These are phyloP conservation scores for Phymatotrichopsis omnivora DNA, from an alignment of 2,329 filamentous ascomycete species.

Conservation along the genomic window DNA sequence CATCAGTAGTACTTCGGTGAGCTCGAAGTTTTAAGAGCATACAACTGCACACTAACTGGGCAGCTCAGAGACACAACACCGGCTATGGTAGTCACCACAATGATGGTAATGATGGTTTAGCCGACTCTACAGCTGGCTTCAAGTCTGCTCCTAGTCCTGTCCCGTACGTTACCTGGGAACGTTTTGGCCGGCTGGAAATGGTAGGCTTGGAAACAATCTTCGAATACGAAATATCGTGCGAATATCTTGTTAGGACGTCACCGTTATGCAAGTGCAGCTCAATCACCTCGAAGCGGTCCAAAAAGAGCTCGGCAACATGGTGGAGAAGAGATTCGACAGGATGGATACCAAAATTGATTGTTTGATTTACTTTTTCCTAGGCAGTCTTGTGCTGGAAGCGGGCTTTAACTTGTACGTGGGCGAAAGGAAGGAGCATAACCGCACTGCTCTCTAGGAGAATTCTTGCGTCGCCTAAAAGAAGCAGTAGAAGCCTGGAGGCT, in stretches of 20 bases:
- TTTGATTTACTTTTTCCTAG: slow-evolving; percentile 4
- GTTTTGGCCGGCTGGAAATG: slow-evolving; percentile 4
- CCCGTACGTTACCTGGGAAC: slow-evolving; percentile 1
- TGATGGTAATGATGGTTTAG: neutral
- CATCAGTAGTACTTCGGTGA: slow-evolving; percentile 9
- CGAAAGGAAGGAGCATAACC: too few relatives aligned
- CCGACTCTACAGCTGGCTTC: neutral
- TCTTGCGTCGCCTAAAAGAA: too few relatives aligned
- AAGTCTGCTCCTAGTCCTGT: slow-evolving; percentile 1
- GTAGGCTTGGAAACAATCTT: slow-evolving; percentile 2
- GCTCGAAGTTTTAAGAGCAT: slow-evolving; percentile 4
- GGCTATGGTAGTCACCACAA: neutral
- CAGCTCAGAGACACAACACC: slow-evolving; percentile 10
- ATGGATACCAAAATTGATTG: slow-evolving; percentile 7
- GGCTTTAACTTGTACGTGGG: slow-evolving; percentile 4
- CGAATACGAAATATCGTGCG: slow-evolving; percentile 6
- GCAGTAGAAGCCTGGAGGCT: too few relatives aligned
- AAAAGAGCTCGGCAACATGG: slow-evolving; percentile 10
- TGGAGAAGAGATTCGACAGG: slow-evolving; percentile 1
- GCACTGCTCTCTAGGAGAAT: too few relatives aligned
- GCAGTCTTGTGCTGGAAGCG: neutral
- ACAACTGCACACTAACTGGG: slow-evolving; percentile 14
- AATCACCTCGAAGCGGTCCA: slow-evolving; percentile 6
- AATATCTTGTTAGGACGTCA: slow-evolving; percentile 11
- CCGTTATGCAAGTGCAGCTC: slow-evolving; percentile 8